Conservation (phyloP, 345 rosid genomes). For the Toxicodendron radicans region DNA sequence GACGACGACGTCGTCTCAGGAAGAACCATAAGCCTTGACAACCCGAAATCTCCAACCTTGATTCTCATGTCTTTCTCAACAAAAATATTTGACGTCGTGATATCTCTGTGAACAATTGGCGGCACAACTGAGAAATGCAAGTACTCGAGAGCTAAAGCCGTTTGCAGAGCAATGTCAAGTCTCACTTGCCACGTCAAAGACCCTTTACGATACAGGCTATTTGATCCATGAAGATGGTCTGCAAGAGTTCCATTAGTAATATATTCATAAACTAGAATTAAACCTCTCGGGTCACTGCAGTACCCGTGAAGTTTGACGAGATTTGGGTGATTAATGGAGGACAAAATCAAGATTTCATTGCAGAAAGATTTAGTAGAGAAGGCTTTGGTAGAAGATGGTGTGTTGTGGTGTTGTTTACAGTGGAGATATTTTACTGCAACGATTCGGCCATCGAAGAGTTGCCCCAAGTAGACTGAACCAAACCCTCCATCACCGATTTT, state of each 20-base stretch:
- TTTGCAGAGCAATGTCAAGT: constrained; percentile 77
- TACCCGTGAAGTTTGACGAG: constrained; percentile 92
- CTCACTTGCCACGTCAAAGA: constrained; percentile 68
- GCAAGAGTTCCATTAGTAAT: constrained; percentile 88
- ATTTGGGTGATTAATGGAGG: constrained; percentile 77
- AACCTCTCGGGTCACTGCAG: constrained; percentile 93
- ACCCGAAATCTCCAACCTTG: constrained; percentile 86
- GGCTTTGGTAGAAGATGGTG: constrained; percentile 46
- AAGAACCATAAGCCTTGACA: constrained; percentile 64
- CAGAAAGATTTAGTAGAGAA: constrained; percentile 77
- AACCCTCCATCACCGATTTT: constrained; percentile 95
- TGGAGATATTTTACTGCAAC: constrained; percentile 91
- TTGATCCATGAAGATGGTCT: constrained; percentile 75
- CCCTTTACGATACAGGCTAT: constrained; percentile 28
- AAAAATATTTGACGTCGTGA: constrained; percentile 82
- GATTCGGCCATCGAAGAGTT: constrained; percentile 63
- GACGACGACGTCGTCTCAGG: constrained; percentile 51
- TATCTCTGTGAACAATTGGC: constrained; percentile 77
- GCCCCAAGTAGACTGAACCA: constrained; percentile 81
- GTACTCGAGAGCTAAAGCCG: constrained; percentile 74
- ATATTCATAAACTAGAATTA: constrained; percentile 83
- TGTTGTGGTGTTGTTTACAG: constrained; percentile 43
- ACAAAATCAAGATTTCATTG: constrained; percentile 85
- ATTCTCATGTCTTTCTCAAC: constrained; percentile 83
- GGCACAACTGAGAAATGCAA: constrained; percentile 67